Conservation (phyloP, 2,329 filamentous ascomycete genomes). For the Emergomyces pasteurianus region DNA sequence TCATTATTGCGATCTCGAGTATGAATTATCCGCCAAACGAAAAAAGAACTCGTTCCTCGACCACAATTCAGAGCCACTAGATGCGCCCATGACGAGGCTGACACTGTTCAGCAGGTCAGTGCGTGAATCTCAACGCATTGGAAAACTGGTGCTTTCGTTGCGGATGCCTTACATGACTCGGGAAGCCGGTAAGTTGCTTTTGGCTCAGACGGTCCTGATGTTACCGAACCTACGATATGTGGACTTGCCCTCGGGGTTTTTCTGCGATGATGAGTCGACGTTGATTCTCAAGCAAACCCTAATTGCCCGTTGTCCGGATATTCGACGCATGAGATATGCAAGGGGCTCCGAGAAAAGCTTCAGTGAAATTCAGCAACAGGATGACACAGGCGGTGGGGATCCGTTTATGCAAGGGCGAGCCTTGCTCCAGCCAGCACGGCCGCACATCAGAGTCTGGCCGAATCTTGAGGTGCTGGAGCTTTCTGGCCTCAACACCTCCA, state of each 20-base stretch:
- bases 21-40: conserved; percentile 64
- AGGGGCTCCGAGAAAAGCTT: conserved; percentile 68
- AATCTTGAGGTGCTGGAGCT: conserved; percentile 33
- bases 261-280: conserved; percentile 64
- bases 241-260: conserved; percentile 82
- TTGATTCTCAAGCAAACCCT: conserved; percentile 70
- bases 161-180: conserved; percentile 93
- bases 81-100: conserved; percentile 64
- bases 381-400: not conserved
- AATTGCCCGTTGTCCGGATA: conserved; percentile 67
- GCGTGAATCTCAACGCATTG: conserved; percentile 61
- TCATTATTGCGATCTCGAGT: conserved; percentile 86
- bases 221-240: conserved; percentile 78
- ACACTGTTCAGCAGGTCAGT: conserved; percentile 71
- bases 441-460: conserved; percentile 38
- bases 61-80: conserved; percentile 66
- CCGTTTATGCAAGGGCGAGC: not conserved
- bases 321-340: conserved; percentile 81
- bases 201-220: conserved; percentile 75
- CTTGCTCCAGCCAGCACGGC: conserved; percentile 11
- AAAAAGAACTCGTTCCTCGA: conserved; percentile 62
- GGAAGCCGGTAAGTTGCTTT: conserved; percentile 70
- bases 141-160: conserved; percentile 59
- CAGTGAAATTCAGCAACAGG: conserved; percentile 41
- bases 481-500: conserved; percentile 26